Evolutionary conservation across 192 early-diverging fungal genomes (phyloP).

Genomic region (Mortierella alpina): DNA sequence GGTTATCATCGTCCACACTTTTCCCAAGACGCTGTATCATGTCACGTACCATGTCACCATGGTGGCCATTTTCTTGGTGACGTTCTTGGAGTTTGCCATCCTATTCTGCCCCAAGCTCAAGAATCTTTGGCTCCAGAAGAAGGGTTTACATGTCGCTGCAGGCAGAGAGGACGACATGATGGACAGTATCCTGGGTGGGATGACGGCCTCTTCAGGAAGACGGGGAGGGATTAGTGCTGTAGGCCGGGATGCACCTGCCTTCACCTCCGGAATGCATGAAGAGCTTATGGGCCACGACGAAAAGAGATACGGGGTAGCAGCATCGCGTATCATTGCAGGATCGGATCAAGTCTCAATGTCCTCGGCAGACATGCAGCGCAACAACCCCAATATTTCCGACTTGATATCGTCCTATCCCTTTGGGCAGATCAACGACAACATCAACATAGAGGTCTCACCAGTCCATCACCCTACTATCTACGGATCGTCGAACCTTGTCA

Average conservation of each 20-base stretch:
- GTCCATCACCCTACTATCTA: constrained; percentile 10
- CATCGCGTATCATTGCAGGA: not conserved
- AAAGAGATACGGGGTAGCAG: not conserved
- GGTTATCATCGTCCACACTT: constrained; percentile 30
- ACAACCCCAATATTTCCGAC: constrained; percentile 32
- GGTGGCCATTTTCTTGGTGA: constrained; percentile 5
- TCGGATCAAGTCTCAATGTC: not conserved
- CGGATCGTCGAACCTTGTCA: constrained; percentile 10
- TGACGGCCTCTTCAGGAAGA: not conserved
- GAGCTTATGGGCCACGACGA: not conserved
- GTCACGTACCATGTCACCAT: constrained; percentile 29
- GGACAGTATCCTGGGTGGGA: constrained; percentile 21
- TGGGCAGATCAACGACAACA: constrained; percentile 18
- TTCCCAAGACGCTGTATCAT: constrained; percentile 6
- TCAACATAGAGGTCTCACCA: constrained; percentile 2
- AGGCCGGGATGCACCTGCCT: not conserved
- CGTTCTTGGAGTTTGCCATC: constrained; percentile 20
- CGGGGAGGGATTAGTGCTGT: not conserved
- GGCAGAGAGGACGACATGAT: constrained; percentile 16
- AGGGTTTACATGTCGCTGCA: constrained; percentile 29
- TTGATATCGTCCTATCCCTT: constrained; percentile 43
- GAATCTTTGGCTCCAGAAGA: constrained; percentile 34
- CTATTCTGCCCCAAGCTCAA: constrained; percentile 34
- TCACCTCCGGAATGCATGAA: not conserved
- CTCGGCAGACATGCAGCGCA: constrained; percentile 8